Conservation (phyloP, 495 filamentous ascomycete genomes). For the Trichoderma erinaceum region DNA sequence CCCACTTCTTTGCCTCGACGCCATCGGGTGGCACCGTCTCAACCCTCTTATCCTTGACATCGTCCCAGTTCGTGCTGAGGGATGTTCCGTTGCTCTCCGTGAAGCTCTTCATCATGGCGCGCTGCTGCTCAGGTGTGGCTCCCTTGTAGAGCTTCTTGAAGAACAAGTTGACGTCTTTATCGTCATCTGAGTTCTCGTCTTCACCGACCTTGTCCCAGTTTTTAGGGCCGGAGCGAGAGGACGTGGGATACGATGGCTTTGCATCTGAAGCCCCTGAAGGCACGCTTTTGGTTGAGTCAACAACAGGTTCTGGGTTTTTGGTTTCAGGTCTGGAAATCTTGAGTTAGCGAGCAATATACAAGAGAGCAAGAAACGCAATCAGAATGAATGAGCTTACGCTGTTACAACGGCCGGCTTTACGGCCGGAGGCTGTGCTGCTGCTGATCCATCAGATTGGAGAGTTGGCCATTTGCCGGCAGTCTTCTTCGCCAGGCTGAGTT, state of each 20-base stretch:
- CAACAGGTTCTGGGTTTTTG: neutral
- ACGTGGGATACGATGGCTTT: conserved; percentile 75
- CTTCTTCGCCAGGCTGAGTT: conserved; percentile 68
- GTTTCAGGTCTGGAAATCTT: neutral
- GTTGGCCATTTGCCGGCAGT: conserved; percentile 67
- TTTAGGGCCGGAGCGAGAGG: conserved; percentile 75
- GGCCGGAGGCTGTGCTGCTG: conserved; percentile 9
- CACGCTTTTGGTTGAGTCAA: conserved; percentile 16
- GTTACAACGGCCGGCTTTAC: neutral
- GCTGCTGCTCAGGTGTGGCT: conserved; percentile 70
- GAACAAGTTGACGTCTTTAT: conserved; percentile 70
- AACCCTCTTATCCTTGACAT: conserved; percentile 69
- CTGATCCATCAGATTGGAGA: conserved; percentile 21
- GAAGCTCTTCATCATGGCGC: conserved; percentile 98
- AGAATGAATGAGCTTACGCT: conserved; percentile 2
- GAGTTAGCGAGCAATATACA: neutral
- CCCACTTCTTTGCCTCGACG: conserved; percentile 66
- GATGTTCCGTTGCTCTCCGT: conserved; percentile 88
- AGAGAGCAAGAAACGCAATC: neutral
- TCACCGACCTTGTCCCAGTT: conserved; percentile 81
- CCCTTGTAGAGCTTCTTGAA: conserved; percentile 86
- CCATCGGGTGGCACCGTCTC: conserved; percentile 71
- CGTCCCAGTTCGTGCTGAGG: conserved; percentile 86
- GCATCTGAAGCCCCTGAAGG: conserved; percentile 17
- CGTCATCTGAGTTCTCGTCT: conserved; percentile 53